Base-by-base conservation (phyloP, 345 rosid genomes). In the Rhodamnia argentea region DNA sequence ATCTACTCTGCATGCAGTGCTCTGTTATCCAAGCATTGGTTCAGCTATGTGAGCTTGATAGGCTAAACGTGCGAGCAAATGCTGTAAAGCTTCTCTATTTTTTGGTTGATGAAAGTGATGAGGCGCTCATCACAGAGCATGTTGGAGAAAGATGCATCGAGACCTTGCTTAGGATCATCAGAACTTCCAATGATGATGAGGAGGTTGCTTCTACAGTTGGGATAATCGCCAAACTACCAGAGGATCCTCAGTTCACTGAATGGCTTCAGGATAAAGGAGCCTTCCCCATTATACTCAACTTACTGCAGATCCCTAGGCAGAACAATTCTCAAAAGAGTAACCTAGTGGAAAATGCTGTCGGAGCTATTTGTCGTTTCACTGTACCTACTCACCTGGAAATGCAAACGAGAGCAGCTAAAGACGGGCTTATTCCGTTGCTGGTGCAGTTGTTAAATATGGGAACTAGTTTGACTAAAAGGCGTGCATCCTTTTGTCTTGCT, bases 21-120 rank as follows among this genome's bases (percentile, higher is more conserved):
- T 88, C 93, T 40, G 94, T 93, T 32, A 78, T 94, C 82, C 94
- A 90, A 90, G 89, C 90, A 52, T 90, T 94, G 88, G 89, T 90
- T 84, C 94, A 85, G 89, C 85, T 92, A 70, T 94, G 93, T 27
- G 92, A 92, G 91, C 83, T 74, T 13, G 90, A 88, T 40, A 83
- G 87, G 82, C 83, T 85, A 74, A 84, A 87, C 82, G 94, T 93
- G 40, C 91, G 94, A 84, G 89, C 88, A 86, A 92, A 92, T 89
- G 95, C 94, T 59, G 93, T 94, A 90, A 93, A 93, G 89, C 89
- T 94, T 87, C 89, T 92, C 78, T 86, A 89, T 87, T 92, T 89
- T 90, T 87, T 94, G 90, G 91, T 89, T 37, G 91, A 92, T 85
- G 93, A 89, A 83, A 87, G 90, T 60, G 91, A 90, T 60, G 90